Base-by-base conservation (phyloP, 176 grass and related monocot species). In the Rhynchospora pubera region DNA sequence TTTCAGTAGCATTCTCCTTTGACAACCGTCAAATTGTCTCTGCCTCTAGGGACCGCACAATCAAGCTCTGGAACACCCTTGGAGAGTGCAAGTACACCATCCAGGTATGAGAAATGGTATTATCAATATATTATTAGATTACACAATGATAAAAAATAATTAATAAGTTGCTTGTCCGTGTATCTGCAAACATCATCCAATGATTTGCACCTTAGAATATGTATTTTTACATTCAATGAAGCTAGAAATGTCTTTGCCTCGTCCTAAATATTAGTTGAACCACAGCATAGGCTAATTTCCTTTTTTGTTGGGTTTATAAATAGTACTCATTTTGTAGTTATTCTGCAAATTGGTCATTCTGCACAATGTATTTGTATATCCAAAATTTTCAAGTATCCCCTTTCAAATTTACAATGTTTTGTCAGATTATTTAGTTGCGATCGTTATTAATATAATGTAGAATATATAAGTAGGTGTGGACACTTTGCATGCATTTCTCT, bases 1-100 rank as follows among this genome's bases (percentile, higher is more conserved):
- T 94, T 65, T 94, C 94, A 66, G 94, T 97, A 21, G 92, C 92
- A 26, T 97, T 97, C 83, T 97, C 94, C 73, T 79, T 87, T 6
- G 94, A 97, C 87, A 97, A 97, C 84, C 87, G 94, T 30, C 92
- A 97, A 90, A 97, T 97, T 66, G 90, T 97, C 7, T 97, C 94
- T 5, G 94, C 92, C 4, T 89, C 94, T 26, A 91, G 92, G 34
- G 94, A 97, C 56, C 85, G 87, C 34, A 94, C 90, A 58, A 97
- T 97, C 72, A 97, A 97, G 88, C 87, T 97, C 1, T 97, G 94
- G 94, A 97, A 94, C 87, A 97, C 94, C 2, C 92, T 97, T 21
- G 92, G 92, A 13, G 94, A 97, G 83, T 97, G 94, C 92, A 97
- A 97, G 83, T 97, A 97, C 88, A 97, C 94, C 10, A 97, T 97